These are phyloP conservation scores for Pyrus hybrid DNA, from an alignment of 331 rosid species.

Conservation along the genomic window DNA sequence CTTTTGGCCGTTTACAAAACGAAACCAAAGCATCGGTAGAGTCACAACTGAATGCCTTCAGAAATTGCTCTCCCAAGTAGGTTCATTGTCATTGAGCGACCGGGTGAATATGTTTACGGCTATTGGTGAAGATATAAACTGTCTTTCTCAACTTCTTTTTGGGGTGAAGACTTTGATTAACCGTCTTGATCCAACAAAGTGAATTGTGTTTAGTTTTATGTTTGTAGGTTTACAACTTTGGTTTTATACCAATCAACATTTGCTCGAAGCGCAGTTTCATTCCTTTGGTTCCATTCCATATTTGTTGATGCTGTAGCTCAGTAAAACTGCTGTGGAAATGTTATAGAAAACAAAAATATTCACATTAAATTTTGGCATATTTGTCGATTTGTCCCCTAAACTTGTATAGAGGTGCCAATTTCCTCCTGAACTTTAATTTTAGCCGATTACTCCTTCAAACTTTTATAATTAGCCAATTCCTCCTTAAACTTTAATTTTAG, in stretches of 20 bases:
- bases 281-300: too few species aligned
- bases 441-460: too few species aligned
- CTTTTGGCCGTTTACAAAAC: not conserved
- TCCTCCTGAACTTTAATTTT: too few species aligned
- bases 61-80: conserved; percentile 3
- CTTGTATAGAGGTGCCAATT: too few species aligned
- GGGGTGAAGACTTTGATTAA: not conserved
- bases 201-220: not conserved
- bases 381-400: too few species aligned
- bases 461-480: too few species aligned
- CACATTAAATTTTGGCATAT: too few species aligned
- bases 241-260: not conserved
- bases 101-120: conserved; percentile 6
- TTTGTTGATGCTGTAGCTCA: too few species aligned
- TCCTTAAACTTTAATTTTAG: too few species aligned
- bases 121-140: not conserved
- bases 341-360: too few species aligned
- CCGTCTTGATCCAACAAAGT: not conserved
- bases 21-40: not conserved
- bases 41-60: conserved; percentile 1
- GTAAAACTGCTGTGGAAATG: too few species aligned
- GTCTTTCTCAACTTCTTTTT: not conserved
- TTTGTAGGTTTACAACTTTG: not conserved
- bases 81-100: not conserved
- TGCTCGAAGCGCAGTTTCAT: too few species aligned